Base-by-base conservation (phyloP, 192 early-diverging fungal genomes). In the Haplosporangium gracile region DNA sequence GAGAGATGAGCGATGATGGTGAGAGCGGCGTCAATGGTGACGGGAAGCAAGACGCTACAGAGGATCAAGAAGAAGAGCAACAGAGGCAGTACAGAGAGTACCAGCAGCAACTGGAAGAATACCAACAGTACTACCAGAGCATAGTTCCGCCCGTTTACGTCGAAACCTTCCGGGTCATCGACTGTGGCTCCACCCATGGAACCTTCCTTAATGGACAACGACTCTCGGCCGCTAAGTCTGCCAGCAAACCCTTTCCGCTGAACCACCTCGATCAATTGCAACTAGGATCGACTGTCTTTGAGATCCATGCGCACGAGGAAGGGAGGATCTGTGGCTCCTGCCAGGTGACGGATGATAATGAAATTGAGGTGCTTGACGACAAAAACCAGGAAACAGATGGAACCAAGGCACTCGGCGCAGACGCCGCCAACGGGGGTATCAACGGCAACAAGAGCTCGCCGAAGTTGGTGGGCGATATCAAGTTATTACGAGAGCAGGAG, bases 181-280 rank as follows among this genome's bases (percentile, higher is more conserved):
- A 95, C 69, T 88, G 88, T 38, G 95, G 95, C 10, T 97, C 96
- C 18, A 93, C 92, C 8, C 94, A 97, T 68, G 96, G 96, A 6
- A 96, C 96, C 1, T 93, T 94, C 78, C 79, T 96, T 47, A 96
- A 97, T 80, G 90, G 88, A 10, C 57, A 82, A 36, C 88, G 96
- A 38, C 86, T 97, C 16, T 95, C 95, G 0, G 88, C 89, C 6
- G 47, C 94, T 53, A 97, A 95, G 78, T 72, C 82, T 4, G 89
- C 92, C 29, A 95, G 94, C 79, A 85, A 90, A 34, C 96, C 96
- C 0, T 80, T 72, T 13, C 76, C 57, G 24, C 76, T 97, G 24
- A 49, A 82, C 5, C 94, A 97, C 78, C 45, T 89, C 60, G 94
- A 96, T 81, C 80, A 39, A 1, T 22, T 97, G 2, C 63, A 72